phyloP scores from a whole-genome alignment of 2,329 filamentous ascomycete genomes.

The Hymenoscyphus occultus region DNA sequence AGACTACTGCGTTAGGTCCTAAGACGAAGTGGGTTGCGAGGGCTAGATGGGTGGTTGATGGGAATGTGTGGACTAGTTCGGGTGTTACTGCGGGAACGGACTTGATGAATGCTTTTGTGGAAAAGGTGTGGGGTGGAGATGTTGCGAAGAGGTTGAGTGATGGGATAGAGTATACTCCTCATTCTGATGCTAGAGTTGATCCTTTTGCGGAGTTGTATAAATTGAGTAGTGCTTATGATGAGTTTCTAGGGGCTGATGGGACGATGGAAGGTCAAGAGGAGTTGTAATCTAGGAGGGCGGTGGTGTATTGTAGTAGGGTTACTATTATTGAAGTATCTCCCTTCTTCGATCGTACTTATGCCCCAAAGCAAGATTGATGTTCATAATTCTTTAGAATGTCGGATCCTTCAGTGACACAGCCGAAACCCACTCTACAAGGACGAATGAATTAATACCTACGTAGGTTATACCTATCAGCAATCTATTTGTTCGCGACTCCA shows the following conservation, averaged over 20 bases:
- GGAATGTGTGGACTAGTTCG: conserved; percentile 64
- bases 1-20: conserved; percentile 46
- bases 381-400: too few species aligned
- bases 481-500: too few species aligned
- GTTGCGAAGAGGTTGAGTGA: conserved; percentile 48
- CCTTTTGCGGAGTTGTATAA: conserved; percentile 19
- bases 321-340: too few species aligned
- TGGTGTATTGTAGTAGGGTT: neutral
- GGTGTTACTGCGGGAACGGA: conserved; percentile 64
- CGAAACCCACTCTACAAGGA: too few species aligned
- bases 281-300: neutral
- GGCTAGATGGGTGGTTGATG: conserved; percentile 61
- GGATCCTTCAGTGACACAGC: too few species aligned
- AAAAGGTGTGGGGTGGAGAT: conserved; percentile 50
- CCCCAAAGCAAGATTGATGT: too few species aligned
- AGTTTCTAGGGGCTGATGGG: neutral
- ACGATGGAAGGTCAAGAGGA: neutral
- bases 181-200: conserved; percentile 41
- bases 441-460: too few species aligned
- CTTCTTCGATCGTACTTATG: too few species aligned
- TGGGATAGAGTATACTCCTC: conserved; percentile 56
- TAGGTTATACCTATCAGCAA: too few species aligned
- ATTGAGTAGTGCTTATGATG: conserved; percentile 16
- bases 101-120: conserved; percentile 56
- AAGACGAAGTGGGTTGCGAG: conserved; percentile 57